phyloP scores from a whole-genome alignment of 768 basidiomycete species.

The Boletus reticulatus region DNA sequence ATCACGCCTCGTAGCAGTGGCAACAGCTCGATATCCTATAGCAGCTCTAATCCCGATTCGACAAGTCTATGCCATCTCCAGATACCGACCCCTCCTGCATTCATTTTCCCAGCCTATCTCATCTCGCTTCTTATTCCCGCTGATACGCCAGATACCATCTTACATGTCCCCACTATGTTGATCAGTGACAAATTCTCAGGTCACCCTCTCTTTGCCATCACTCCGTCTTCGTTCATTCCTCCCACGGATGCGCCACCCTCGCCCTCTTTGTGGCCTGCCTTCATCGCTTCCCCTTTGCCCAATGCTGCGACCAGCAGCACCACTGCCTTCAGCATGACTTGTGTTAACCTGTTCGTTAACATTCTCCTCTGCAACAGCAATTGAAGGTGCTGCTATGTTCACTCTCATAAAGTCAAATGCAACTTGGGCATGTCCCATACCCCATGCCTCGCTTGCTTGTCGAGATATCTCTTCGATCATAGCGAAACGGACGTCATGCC shows the following conservation, averaged over 20 bases:
- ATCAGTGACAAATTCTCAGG: no score
- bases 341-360: background rate
- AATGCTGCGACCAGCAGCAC: background rate
- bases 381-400: conserved; percentile 30
- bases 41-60: conserved; percentile 3
- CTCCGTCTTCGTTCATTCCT: background rate
- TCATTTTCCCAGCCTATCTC: conserved; percentile 9
- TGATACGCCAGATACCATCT: no score
- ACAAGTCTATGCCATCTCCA: background rate
- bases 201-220: background rate
- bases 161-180: no score
- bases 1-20: background rate
- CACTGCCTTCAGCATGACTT: no score
- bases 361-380: background rate
- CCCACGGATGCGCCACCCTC: background rate
- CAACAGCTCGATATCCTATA: background rate
- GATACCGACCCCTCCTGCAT: conserved; percentile 3
- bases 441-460: conserved; percentile 64
- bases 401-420: conserved; percentile 60
- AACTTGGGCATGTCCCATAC: conserved; percentile 42
- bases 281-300: background rate
- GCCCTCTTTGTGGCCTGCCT: background rate
- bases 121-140: no score
- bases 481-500: conserved; percentile 34
- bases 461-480: conserved; percentile 59